Conservation (phyloP, 176 grass and related monocot species). For the Carex myosuroides region DNA sequence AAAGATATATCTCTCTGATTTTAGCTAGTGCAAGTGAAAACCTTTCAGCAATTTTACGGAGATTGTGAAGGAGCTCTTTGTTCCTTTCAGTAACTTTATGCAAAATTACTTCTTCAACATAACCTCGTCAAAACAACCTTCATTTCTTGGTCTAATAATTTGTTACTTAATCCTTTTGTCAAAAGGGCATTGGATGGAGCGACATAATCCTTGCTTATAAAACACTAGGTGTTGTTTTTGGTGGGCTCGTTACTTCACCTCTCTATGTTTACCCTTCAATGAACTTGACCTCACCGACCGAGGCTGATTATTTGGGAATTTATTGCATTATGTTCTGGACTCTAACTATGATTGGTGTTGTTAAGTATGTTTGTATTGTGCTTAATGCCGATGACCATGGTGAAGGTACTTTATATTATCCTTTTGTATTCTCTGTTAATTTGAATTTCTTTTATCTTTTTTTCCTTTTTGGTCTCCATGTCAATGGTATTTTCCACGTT, state of each 20-base stretch:
- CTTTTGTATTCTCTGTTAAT: not conserved
- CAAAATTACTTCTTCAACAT: not conserved
- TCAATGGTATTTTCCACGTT: not conserved
- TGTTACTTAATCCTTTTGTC: not conserved
- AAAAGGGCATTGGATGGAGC: slow-evolving; percentile 21
- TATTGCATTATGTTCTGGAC: slow-evolving; percentile 94
- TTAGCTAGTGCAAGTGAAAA: not conserved
- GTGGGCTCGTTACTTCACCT: slow-evolving; percentile 75
- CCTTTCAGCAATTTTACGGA: not conserved
- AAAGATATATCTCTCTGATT: not conserved
- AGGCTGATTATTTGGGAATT: slow-evolving; percentile 69
- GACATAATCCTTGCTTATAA: slow-evolving; percentile 58
- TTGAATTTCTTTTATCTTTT: not conserved
- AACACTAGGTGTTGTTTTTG: slow-evolving; percentile 76
- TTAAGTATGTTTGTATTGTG: slow-evolving; percentile 75
- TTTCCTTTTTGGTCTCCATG: not conserved
- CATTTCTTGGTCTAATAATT: not conserved
- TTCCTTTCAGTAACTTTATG: not conserved
- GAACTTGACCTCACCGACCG: slow-evolving; percentile 60
- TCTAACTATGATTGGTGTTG: slow-evolving; percentile 68
- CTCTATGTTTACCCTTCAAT: slow-evolving; percentile 87
- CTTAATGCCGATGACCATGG: slow-evolving; percentile 80
- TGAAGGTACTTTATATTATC: slow-evolving; percentile 48
- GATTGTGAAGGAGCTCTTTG: not conserved
- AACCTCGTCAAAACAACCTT: not conserved